Evolutionary conservation across 257 asterid genomes (phyloP), one percentile per base, ranked within the genome.

Genomic region (Verbascum thapsus): DNA sequence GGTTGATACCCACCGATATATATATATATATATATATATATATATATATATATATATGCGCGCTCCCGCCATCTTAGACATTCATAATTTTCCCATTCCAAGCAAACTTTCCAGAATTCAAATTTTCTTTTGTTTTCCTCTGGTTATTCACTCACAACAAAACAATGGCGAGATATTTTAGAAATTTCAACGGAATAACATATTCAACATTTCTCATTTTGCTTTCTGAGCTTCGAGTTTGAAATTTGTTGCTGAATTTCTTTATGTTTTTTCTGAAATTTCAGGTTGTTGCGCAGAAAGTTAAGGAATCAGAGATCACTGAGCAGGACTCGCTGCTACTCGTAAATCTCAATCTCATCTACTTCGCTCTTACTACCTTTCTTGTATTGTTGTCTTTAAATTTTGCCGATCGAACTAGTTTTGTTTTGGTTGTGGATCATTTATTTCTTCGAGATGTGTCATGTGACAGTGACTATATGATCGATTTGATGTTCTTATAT

Each of bases 321-420:
- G 95, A 87, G 81, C 98, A 89, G 94, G 98, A 92, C 61, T 92
- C 98, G 13, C 96, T 92, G 51, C 86, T 92, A 11, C 88, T 92
- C 19, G 97, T 89, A 75, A 66, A 53, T 59, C 41, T 35, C n/a
- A n/a, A n/a, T n/a, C 67, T 58, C 2, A 11, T 10, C 7, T 38
- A 22, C 16, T 41, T 6, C 37, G n/a, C n/a, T 6, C 53, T 17
- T 12, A 1, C 32, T 13, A 6, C 11, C 45, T n/a, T n/a, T n/a
- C n/a, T n/a, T n/a, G n/a, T n/a, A n/a, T n/a, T n/a, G n/a, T n/a
- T n/a, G n/a, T n/a, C n/a, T n/a, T n/a, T n/a, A n/a, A n/a, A n/a
- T n/a, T n/a, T n/a, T n/a, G n/a, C n/a, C n/a, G n/a, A n/a, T 8
- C 23, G 55, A 50, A n/a, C 38, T 39, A 13, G 59, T 11, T 37